Conservation (phyloP, 192 early-diverging fungal genomes). For the Phycomyces blakesleeanus region DNA sequence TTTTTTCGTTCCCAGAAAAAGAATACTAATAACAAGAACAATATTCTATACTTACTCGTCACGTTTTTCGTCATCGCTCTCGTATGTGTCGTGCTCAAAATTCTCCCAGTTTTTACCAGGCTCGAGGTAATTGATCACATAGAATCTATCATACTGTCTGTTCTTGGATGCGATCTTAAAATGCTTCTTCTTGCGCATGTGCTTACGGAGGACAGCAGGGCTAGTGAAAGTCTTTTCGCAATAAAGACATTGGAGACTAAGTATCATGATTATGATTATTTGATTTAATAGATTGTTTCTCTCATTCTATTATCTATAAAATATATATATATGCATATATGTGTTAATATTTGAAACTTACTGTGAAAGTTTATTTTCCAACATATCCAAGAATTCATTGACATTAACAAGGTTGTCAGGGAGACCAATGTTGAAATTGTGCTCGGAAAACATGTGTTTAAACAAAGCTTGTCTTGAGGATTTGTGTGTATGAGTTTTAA, state of each 20-base stretch:
- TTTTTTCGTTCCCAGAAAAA: too few relatives aligned
- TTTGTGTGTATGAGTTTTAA: too few relatives aligned
- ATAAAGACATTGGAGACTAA: slow-evolving; percentile 79
- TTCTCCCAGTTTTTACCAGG: slow-evolving; percentile 91
- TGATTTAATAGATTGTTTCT: too few relatives aligned
- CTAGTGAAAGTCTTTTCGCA: slow-evolving; percentile 93
- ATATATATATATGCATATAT: too few relatives aligned
- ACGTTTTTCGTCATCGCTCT: slow-evolving; percentile 65
- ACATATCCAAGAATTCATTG: slow-evolving; percentile 72
- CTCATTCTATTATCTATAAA: too few relatives aligned
- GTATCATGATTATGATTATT: too few relatives aligned
- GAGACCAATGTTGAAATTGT: slow-evolving; percentile 92
- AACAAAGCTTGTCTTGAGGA: slow-evolving; percentile 70
- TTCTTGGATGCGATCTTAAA: slow-evolving; percentile 92
- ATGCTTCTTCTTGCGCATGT: slow-evolving; percentile 99
- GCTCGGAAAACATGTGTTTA: slow-evolving; percentile 85
- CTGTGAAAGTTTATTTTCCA: slow-evolving; percentile 68
- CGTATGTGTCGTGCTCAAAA: slow-evolving; percentile 75
- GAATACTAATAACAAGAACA: too few relatives aligned
- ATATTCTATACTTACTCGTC: slow-evolving; percentile 61
- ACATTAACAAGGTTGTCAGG: slow-evolving; percentile 88
- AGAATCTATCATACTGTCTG: slow-evolving; percentile 89
- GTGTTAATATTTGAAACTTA: slow-evolving; percentile 29
- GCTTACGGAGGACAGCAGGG: slow-evolving; percentile 83
- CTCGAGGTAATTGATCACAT: slow-evolving; percentile 89